Evolutionary conservation across 352 stramenopile species (phyloP), one percentile per base, ranked within the genome.

Genomic region (Phytopythium mirpurense): DNA sequence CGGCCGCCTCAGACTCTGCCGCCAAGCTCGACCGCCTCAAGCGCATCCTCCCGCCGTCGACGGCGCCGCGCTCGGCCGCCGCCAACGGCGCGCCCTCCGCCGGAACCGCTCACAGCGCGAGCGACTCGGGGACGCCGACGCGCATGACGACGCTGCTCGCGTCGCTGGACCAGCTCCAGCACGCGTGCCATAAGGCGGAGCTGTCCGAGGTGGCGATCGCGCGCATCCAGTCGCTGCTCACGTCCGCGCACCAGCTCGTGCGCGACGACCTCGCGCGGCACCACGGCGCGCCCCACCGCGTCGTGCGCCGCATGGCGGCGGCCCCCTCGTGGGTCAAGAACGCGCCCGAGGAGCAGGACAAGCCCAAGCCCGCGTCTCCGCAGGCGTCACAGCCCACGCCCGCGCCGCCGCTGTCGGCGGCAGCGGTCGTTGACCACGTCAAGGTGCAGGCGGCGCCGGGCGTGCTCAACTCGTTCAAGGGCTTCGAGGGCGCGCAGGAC

Each of bases 231-330:
- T 86, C 78, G n/a, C 40, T 90, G 54, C 38, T 90, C 23, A 70
- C 68, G 14, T 88, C 78, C 0, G 75, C 86, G 24, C 78, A 70
- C 56, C 78, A 90, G 53, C 83, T 90, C 40, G 70, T 88, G 18
- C 67, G 65, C 15, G 74, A 89, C 27, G 78, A 89, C 37, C 26
- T 89, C 45, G 68, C 75, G 29, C 81, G 74, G 60, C 68, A 68
- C 29, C 61, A 58, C 53, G 67, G 48, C 51, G 65, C 54, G 34
- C 60, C 71, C 0, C 68, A 76, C 32, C 59, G 52, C 10, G 64
- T 80, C n/a, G 56, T 78, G 31, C 75, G 75, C 9, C 71, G 75
- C 40, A 55, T 78, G 35, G 81, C 71, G 12, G 66, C 64, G n/a
- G 51, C 61, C 0, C 49, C 59, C 12, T 58, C 36, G 48, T 65